A percentile compares a stretch with the other conserved stretches of the same genome.
Evolutionary conservation across 2,329 filamentous ascomycete genomes (phyloP).

Genomic region (Beauveria medogensis): DNA sequence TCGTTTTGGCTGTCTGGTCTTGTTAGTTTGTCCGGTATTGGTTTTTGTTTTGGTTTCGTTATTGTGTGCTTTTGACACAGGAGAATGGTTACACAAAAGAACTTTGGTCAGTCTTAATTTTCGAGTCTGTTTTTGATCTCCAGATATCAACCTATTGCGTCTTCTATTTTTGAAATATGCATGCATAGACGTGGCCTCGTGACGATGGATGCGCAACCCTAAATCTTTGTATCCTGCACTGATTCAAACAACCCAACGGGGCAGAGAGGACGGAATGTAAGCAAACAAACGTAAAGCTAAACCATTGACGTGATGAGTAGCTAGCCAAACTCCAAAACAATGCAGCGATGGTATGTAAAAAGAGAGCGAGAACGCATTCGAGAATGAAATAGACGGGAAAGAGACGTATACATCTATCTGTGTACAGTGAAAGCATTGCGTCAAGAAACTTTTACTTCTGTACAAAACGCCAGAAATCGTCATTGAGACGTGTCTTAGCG

Average conservation of each 20-base stretch:
- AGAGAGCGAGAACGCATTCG: not conserved
- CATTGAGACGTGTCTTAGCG: not conserved
- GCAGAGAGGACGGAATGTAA: not conserved
- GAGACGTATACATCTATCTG: not conserved
- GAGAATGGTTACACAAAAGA: slow-evolving; percentile 13
- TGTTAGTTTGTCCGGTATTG: not conserved
- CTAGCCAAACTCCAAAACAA: slow-evolving; percentile 3
- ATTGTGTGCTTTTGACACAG: slow-evolving; percentile 1
- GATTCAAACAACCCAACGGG: not conserved
- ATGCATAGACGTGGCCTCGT: not conserved
- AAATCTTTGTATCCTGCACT: not conserved
- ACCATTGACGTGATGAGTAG: not conserved
- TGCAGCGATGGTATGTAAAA: slow-evolving; percentile 6
- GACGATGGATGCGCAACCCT: not conserved
- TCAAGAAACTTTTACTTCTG: not conserved
- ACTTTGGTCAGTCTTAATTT: not conserved
- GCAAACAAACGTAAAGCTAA: not conserved
- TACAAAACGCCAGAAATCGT: not conserved
- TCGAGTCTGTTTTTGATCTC: not conserved
- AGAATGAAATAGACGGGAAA: not conserved
- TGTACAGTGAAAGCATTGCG: not conserved
- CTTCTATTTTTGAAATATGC: not conserved
- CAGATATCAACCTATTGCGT: not conserved
- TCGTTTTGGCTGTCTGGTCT: not conserved
- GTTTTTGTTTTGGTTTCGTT: not conserved